Evolutionary conservation across 192 early-diverging fungal genomes (phyloP).

Genomic region (Geranomyces variabilis): DNA sequence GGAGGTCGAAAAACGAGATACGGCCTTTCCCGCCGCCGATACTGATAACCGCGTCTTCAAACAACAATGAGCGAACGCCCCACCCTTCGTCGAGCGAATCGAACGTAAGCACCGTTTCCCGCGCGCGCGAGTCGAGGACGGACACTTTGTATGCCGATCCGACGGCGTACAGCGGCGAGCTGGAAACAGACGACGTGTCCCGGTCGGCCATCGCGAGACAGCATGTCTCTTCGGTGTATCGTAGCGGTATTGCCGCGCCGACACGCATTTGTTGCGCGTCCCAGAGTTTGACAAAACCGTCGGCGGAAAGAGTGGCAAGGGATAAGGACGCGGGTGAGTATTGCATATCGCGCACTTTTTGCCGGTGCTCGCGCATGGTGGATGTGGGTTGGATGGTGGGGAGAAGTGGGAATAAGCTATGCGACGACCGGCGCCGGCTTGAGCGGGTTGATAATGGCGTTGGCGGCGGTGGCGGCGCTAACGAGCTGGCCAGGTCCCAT

Average conservation of each 20-base stretch:
- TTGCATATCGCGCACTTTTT: conserved; percentile 63
- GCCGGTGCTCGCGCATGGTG: conserved; percentile 44
- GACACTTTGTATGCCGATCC: conserved; percentile 49
- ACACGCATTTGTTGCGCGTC: conserved; percentile 41
- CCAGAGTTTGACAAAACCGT: conserved; percentile 69
- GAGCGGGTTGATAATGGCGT: not conserved
- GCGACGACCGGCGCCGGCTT: not conserved
- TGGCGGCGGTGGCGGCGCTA: not conserved
- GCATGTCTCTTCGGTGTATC: conserved; percentile 36
- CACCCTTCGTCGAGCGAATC: conserved; percentile 69
- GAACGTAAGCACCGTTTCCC: conserved; percentile 48
- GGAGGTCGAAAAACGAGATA: conserved; percentile 66
- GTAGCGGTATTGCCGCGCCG: conserved; percentile 17
- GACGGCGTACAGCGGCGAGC: conserved; percentile 34
- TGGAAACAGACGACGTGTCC: not conserved
- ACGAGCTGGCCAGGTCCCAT: conserved; percentile 15
- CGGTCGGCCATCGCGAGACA: conserved; percentile 35
- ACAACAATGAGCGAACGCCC: conserved; percentile 64
- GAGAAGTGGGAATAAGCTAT: not conserved
- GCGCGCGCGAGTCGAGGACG: conserved; percentile 46
- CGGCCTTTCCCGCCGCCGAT: conserved; percentile 68
- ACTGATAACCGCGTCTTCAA: conserved; percentile 52
- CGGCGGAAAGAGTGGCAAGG: conserved; percentile 60
- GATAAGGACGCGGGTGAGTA: conserved; percentile 39
- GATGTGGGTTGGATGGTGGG: not conserved